phyloP scores from a whole-genome alignment of 148 eudicot species.

The Talinum fruticosum region DNA sequence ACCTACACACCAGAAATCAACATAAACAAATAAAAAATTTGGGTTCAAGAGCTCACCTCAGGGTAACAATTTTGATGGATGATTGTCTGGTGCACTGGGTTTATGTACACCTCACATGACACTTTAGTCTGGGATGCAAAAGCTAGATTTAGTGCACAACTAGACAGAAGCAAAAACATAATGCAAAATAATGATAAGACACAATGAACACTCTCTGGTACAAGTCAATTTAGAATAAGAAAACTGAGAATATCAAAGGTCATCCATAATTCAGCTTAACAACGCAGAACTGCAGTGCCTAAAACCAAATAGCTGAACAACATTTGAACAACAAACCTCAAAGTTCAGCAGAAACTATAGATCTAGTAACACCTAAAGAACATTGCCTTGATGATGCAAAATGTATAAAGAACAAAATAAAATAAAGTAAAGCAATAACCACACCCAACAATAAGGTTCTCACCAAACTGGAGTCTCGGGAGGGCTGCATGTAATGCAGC shows the following conservation, averaged over 20 bases:
- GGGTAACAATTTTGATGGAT: slow-evolving; percentile 51
- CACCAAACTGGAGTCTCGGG: background rate
- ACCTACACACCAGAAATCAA: background rate
- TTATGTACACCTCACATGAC: slow-evolving; percentile 50
- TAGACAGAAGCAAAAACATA: background rate
- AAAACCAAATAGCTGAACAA: background rate
- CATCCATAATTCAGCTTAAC: background rate
- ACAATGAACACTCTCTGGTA: background rate
- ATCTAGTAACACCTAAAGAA: too few species aligned
- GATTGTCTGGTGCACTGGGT: slow-evolving; percentile 46
- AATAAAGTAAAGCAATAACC: background rate
- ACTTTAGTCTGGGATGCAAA: slow-evolving; percentile 38
- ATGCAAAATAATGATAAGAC: background rate
- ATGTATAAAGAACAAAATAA: too few species aligned
- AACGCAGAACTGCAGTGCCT: background rate
- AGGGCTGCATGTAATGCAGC: background rate
- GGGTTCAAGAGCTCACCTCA: slow-evolving; percentile 34
- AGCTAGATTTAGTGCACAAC: background rate
- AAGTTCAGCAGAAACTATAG: background rate
- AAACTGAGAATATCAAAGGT: background rate
- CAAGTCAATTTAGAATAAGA: background rate
- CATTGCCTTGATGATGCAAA: too few species aligned
- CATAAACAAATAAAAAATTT: background rate
- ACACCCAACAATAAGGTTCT: background rate
- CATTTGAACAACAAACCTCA: background rate